phyloP scores from a whole-genome alignment of 352 stramenopile genomes.

The Phytophthora capsici region DNA sequence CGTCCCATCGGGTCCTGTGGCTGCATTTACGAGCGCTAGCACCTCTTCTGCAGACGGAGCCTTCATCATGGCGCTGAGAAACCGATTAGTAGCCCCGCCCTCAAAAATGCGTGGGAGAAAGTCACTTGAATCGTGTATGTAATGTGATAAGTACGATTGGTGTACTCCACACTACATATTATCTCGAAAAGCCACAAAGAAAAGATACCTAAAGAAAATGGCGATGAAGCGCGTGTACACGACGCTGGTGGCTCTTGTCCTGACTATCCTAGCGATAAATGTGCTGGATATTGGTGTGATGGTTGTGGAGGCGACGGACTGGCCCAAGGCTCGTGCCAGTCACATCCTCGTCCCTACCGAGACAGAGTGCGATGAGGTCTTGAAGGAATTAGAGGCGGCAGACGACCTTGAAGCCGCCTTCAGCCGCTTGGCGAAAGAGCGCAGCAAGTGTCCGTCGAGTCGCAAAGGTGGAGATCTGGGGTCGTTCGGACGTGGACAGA shows the following conservation, averaged over 20 bases:
- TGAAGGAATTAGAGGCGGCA: slow-evolving; percentile 48
- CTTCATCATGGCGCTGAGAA: slow-evolving; percentile 41
- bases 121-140: slow-evolving; percentile 2
- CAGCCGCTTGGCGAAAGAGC: slow-evolving; percentile 46
- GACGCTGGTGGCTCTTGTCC: slow-evolving; percentile 39
- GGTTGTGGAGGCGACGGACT: slow-evolving; percentile 20
- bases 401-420: slow-evolving; percentile 61
- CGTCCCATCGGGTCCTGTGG: slow-evolving; percentile 37
- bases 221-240: slow-evolving; percentile 36
- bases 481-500: slow-evolving; percentile 75
- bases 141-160: not conserved
- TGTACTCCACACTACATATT: slow-evolving; percentile 13
- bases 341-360: slow-evolving; percentile 82
- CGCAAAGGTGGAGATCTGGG: slow-evolving; percentile 74
- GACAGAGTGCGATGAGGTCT: slow-evolving; percentile 58
- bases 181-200: slow-evolving; percentile 12
- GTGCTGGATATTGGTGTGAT: slow-evolving; percentile 33
- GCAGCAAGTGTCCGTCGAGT: slow-evolving; percentile 77
- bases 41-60: slow-evolving; percentile 60
- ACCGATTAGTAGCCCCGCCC: slow-evolving; percentile 33
- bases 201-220: slow-evolving; percentile 18
- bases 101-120: slow-evolving; percentile 23
- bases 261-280: slow-evolving; percentile 41
- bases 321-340: slow-evolving; percentile 64
- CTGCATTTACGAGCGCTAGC: slow-evolving; percentile 60